A percentile compares a stretch with the other conserved stretches of the same genome.
Evolutionary conservation across 2,329 filamentous ascomycete species (phyloP).

Genomic region (Dichotomopilus funicola): DNA sequence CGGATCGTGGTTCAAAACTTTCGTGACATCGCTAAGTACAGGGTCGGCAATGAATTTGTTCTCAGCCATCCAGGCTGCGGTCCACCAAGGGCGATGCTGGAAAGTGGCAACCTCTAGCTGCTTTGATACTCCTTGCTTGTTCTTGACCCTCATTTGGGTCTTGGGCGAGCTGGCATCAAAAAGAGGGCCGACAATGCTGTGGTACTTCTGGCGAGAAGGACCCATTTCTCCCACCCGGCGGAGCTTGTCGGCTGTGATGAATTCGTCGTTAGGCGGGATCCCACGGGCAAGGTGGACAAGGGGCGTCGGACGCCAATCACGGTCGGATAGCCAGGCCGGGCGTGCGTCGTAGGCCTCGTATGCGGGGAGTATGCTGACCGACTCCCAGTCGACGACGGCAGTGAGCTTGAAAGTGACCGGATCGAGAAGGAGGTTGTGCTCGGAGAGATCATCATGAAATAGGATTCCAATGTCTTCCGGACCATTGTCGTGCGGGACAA

Average conservation of each 20-base stretch:
- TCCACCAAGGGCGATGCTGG: slow-evolving; percentile 14
- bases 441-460: slow-evolving; percentile 14
- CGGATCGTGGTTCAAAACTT: not conserved
- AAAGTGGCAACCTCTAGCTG: slow-evolving; percentile 11
- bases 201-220: not conserved
- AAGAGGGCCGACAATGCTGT: slow-evolving; percentile 2
- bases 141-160: not conserved
- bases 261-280: slow-evolving; percentile 7
- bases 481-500: slow-evolving; percentile 7
- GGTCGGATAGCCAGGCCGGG: slow-evolving; percentile 11
- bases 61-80: slow-evolving; percentile 7
- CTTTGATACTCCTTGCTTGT: slow-evolving; percentile 6
- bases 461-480: slow-evolving; percentile 11
- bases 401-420: slow-evolving; percentile 11
- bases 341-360: slow-evolving; percentile 10
- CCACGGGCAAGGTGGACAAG: slow-evolving; percentile 9
- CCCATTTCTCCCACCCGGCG: slow-evolving; percentile 5
- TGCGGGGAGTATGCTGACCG: slow-evolving; percentile 10
- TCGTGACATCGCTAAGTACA: not conserved
- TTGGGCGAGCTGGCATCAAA: slow-evolving; percentile 3
- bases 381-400: slow-evolving; percentile 13
- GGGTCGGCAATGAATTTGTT: not conserved
- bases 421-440: slow-evolving; percentile 14
- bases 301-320: slow-evolving; percentile 10
- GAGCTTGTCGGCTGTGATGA: slow-evolving; percentile 1